phyloP scores from a whole-genome alignment of 805 yeast genomes.

The Peterozyma xylosa region DNA sequence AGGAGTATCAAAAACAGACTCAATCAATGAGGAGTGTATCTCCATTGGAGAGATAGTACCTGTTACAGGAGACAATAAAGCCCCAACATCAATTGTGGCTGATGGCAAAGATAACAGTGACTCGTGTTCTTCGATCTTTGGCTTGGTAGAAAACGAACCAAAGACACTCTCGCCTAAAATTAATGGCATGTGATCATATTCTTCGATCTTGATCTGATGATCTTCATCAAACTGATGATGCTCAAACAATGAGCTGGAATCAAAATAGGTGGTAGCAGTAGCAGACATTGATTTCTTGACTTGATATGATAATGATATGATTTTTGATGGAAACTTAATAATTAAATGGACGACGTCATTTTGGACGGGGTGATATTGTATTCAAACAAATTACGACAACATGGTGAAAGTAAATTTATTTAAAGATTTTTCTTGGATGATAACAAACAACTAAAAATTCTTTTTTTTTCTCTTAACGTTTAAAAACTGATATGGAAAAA shows the following conservation, averaged over 20 bases:
- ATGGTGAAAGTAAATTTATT: constrained; percentile 2
- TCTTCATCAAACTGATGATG: constrained; percentile 7
- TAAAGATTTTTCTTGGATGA: constrained; percentile 1
- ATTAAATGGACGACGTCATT: constrained; percentile 2
- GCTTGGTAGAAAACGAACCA: constrained; percentile 11
- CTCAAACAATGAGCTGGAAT: constrained; percentile 6
- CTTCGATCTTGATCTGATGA: background rate
- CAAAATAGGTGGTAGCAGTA: background rate
- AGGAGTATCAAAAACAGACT: constrained; percentile 38
- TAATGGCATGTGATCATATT: constrained; percentile 11
- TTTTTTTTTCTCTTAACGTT: background rate
- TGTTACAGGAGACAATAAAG: constrained; percentile 2
- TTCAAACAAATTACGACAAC: constrained; percentile 4
- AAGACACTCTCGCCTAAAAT: constrained; percentile 26
- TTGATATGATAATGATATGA: background rate
- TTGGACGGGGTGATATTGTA: constrained; percentile 1
- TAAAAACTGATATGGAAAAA: background rate
- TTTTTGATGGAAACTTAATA: background rate
- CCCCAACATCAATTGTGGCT: background rate
- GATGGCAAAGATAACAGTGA: background rate
- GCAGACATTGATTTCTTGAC: constrained; percentile 1
- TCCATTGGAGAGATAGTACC: constrained; percentile 40
- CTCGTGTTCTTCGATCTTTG: background rate
- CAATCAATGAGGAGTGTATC: constrained; percentile 44
- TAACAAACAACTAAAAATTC: constrained; percentile 1